These are phyloP conservation scores for Logfia minima DNA, from an alignment of 129 eudicot species.

Conservation along the genomic window DNA sequence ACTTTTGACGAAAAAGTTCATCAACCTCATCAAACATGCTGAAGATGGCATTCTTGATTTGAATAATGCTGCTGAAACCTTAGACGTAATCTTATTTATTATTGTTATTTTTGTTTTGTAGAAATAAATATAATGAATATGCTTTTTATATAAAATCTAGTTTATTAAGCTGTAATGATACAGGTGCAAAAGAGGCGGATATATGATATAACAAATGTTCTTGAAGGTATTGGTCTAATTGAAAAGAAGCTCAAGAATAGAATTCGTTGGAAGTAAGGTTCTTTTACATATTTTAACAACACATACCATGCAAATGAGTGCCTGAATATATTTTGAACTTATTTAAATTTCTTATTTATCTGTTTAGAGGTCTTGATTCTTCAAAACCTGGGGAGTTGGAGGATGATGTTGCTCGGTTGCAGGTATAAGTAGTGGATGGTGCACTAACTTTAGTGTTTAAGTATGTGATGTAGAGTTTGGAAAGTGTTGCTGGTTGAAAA, in stretches of 20 bases:
- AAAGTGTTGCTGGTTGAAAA: not conserved
- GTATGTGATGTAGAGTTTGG: not conserved
- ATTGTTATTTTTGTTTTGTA: not conserved
- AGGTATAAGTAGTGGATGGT: slow-evolving; percentile 46
- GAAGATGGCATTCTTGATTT: slow-evolving; percentile 98
- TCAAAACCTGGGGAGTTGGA: slow-evolving; percentile 78
- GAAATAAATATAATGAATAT: not conserved
- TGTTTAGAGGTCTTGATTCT: slow-evolving; percentile 79
- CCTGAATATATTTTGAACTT: slow-evolving; percentile 9
- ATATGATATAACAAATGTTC: slow-evolving; percentile 97
- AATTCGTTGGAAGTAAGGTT: slow-evolving; percentile 91
- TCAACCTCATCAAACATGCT: slow-evolving; percentile 82
- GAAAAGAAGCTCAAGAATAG: slow-evolving; percentile 97
- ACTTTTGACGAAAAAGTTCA: slow-evolving; percentile 85
- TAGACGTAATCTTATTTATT: slow-evolving; percentile 54
- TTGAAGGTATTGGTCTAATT: slow-evolving; percentile 97
- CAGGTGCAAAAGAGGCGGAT: slow-evolving; percentile 99
- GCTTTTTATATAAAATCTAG: not conserved
- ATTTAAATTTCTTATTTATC: slow-evolving; percentile 19
- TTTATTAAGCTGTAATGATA: slow-evolving; percentile 9
- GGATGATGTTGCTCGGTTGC: slow-evolving; percentile 58
- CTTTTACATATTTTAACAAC: slow-evolving; percentile 5
- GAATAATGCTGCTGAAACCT: slow-evolving; percentile 94
- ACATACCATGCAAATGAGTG: slow-evolving; percentile 8
- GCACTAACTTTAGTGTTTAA: not conserved